Base-by-base conservation (phyloP, 805 yeast species). In the Torulaspora microellipsoides region DNA sequence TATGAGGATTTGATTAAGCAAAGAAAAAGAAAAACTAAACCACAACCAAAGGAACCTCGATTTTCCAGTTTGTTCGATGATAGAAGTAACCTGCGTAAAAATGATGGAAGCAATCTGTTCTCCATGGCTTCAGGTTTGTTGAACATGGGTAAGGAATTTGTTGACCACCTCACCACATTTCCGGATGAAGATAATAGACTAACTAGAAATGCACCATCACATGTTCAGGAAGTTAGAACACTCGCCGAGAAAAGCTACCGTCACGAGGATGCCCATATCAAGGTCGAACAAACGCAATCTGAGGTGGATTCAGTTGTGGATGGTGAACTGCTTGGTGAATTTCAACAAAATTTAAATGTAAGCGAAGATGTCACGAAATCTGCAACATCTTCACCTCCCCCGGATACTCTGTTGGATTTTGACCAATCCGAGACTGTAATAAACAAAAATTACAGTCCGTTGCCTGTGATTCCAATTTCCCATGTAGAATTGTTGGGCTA, bases 401-500 rank as follows among this genome's bases (percentile, higher is more conserved):
- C 27, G 14, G 40, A 38, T 8, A 34, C 39, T 1, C 33, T 56
- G 31, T 33, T 57, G 12, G 60, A 58, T 38, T 56, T 55, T 40
- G 58, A 53, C 30, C 29, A 45, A 8, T 38, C 32, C 2, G 38
- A 31, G 5, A 20, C 27, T 4, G 7, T 12, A 27, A n/a, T 12
- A 8, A 29, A 14, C 20, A 32, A 30, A 10, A 35, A 13, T 12
- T 13, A n/a, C 20, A 31, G 36, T 12, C 32, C 36, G 12, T n/a
- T 46, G 6, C 45, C 46, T 2, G 32, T 27, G 1, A 40, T 56
- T 4, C 53, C 56, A 8, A 53, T 65, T 2, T 56, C 66, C 1
- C 38, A 48, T 2, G 51, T 65, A 13, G 68, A 64, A 53, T 37
- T 56, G 27, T 58, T 58, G 8, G 58, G 65, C 53, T 80, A 68